phyloP scores from a whole-genome alignment of 495 filamentous ascomycete species.

The Lepidopterella palustris region DNA sequence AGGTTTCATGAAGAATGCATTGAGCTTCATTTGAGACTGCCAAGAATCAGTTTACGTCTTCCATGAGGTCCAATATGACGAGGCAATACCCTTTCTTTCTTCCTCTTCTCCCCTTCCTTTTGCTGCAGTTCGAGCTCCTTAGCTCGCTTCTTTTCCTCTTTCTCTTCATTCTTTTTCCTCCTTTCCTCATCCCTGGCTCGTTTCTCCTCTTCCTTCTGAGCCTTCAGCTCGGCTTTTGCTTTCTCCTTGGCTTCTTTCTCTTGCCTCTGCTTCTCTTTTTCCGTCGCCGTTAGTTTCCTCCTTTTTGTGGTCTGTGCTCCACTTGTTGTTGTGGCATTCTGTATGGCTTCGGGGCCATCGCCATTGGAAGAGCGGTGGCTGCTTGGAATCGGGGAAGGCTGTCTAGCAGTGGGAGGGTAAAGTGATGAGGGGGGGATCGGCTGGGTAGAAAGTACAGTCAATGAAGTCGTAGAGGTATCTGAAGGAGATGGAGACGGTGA shows the following conservation, averaged over 20 bases:
- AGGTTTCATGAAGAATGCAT: slow-evolving; percentile 55
- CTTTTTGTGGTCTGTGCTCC: slow-evolving; percentile 21
- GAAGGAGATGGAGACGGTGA: slow-evolving; percentile 2
- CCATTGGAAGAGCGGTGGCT: slow-evolving; percentile 15
- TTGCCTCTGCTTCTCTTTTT: slow-evolving; percentile 42
- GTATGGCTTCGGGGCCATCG: neutral
- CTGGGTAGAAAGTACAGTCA: slow-evolving; percentile 30
- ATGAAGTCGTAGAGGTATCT: slow-evolving; percentile 17
- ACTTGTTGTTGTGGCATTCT: neutral
- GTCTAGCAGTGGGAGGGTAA: slow-evolving; percentile 1
- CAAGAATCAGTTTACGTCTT: neutral
- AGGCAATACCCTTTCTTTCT: slow-evolving; percentile 54
- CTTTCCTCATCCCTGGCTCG: slow-evolving; percentile 38
- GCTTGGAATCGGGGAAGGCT: slow-evolving; percentile 18
- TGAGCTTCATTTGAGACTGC: slow-evolving; percentile 54
- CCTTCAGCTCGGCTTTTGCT: slow-evolving; percentile 34
- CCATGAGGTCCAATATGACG: neutral
- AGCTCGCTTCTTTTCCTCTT: slow-evolving; percentile 43
- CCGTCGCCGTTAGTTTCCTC: slow-evolving; percentile 34
- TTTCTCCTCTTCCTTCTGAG: slow-evolving; percentile 39
- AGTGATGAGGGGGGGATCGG: slow-evolving; percentile 20
- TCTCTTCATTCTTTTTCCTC: slow-evolving; percentile 36
- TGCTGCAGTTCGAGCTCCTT: slow-evolving; percentile 36
- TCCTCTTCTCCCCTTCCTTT: slow-evolving; percentile 48
- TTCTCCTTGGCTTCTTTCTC: slow-evolving; percentile 51